Conservation (phyloP, 2,329 filamentous ascomycete species). For the Botrytis cinerea region DNA sequence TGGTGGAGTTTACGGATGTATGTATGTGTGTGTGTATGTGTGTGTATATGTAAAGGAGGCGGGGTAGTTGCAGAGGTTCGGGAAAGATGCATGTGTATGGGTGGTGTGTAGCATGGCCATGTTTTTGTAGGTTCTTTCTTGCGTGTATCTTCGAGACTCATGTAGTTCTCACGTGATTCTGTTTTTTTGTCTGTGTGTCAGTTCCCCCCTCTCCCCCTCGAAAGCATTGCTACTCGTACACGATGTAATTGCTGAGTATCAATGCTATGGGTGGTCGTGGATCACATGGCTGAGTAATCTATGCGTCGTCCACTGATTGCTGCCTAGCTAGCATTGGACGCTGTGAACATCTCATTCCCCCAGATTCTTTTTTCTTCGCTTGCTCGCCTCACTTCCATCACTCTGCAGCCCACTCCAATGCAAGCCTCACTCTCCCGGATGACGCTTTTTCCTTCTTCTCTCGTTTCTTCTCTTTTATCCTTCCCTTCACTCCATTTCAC, state of each 20-base stretch:
- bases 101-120: no score
- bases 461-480: neutral
- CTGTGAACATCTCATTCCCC: neutral
- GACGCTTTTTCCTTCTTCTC: neutral
- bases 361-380: conserved; percentile 11
- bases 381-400: conserved; percentile 22
- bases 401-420: neutral
- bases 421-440: neutral
- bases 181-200: neutral
- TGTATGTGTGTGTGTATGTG: no score
- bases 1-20: neutral
- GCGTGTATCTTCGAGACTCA: neutral
- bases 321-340: neutral
- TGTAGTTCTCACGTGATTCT: neutral
- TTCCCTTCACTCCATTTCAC: neutral
- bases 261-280: no score
- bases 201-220: no score
- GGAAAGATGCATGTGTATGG: neutral
- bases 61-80: neutral
- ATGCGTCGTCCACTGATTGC: neutral
- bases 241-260: no score
- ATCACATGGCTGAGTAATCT: neutral
- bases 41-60: neutral
- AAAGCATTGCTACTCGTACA: no score
- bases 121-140: no score